These are phyloP conservation scores for Dactylonectria macrodidyma DNA, from an alignment of 2,329 filamentous ascomycete species.

Conservation along the genomic window DNA sequence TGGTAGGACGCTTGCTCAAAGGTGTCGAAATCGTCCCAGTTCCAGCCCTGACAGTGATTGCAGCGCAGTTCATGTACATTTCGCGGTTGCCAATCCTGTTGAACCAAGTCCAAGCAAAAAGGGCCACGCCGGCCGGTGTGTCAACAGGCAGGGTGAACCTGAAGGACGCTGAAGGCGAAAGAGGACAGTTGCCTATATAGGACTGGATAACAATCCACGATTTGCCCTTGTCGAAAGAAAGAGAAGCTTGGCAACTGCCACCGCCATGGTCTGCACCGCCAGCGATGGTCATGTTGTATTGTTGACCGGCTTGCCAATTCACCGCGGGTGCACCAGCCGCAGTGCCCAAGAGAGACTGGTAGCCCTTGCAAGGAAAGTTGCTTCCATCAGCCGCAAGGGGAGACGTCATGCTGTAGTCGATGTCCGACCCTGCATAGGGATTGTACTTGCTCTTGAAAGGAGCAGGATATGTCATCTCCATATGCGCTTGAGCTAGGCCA, in stretches of 20 bases:
- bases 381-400: slow-evolving; percentile 73
- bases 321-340: slow-evolving; percentile 67
- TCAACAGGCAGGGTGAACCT: slow-evolving; percentile 77
- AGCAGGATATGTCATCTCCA: slow-evolving; percentile 68
- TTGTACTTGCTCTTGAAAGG: slow-evolving; percentile 70
- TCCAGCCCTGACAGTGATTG: slow-evolving; percentile 75
- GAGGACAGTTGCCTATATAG: slow-evolving; percentile 70
- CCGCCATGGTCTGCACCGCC: slow-evolving; percentile 77
- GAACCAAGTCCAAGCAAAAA: slow-evolving; percentile 95
- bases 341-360: slow-evolving; percentile 64
- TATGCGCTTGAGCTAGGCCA: slow-evolving; percentile 66
- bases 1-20: slow-evolving; percentile 75
- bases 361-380: slow-evolving; percentile 85
- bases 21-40: slow-evolving; percentile 63
- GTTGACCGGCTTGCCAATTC: slow-evolving; percentile 73
- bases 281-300: slow-evolving; percentile 74
- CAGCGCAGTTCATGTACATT: slow-evolving; percentile 98
- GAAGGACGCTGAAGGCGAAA: slow-evolving; percentile 64
- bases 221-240: slow-evolving; percentile 80
- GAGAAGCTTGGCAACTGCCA: slow-evolving; percentile 82
- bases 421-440: slow-evolving; percentile 60
- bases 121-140: slow-evolving; percentile 71
- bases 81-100: slow-evolving; percentile 94
- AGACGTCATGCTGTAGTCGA: slow-evolving; percentile 81
- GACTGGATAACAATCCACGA: slow-evolving; percentile 79